Conservation (phyloP, 257 asterid species). For the Nicotiana otophora region DNA sequence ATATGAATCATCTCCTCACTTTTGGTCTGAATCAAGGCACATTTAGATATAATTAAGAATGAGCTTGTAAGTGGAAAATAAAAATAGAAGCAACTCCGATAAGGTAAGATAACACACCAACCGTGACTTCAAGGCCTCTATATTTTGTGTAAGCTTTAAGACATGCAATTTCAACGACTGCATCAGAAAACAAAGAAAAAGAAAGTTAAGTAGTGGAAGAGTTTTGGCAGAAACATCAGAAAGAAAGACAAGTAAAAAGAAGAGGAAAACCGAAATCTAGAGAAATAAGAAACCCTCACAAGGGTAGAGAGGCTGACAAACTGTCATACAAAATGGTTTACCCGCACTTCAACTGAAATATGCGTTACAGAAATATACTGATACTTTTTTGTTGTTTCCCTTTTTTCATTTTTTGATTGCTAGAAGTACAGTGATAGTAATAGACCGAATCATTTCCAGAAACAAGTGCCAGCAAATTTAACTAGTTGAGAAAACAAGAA, state of each 20-base stretch:
- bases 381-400: background rate
- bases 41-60: slow-evolving; percentile 6
- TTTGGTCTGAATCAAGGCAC: slow-evolving; percentile 43
- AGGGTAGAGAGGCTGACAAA: background rate
- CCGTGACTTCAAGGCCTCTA: slow-evolving; percentile 61
- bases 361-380: background rate
- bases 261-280: background rate
- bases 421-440: background rate
- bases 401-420: background rate
- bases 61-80: slow-evolving; percentile 12
- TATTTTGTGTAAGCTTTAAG: slow-evolving; percentile 67
- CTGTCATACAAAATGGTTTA: background rate
- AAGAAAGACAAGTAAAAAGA: background rate
- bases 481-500: background rate
- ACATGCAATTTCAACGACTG: slow-evolving; percentile 93
- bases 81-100: background rate
- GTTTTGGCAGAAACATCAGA: background rate
- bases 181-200: slow-evolving; percentile 30
- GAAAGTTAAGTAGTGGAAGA: slow-evolving; percentile 8
- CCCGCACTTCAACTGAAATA: background rate
- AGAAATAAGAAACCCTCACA: background rate
- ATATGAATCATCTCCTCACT: slow-evolving; percentile 26
- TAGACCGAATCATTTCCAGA: background rate
- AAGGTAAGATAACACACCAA: slow-evolving; percentile 44
- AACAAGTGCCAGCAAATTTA: background rate